Evolutionary conservation across 2,329 filamentous ascomycete genomes (phyloP).

Genomic region (Verticillium nubilum): DNA sequence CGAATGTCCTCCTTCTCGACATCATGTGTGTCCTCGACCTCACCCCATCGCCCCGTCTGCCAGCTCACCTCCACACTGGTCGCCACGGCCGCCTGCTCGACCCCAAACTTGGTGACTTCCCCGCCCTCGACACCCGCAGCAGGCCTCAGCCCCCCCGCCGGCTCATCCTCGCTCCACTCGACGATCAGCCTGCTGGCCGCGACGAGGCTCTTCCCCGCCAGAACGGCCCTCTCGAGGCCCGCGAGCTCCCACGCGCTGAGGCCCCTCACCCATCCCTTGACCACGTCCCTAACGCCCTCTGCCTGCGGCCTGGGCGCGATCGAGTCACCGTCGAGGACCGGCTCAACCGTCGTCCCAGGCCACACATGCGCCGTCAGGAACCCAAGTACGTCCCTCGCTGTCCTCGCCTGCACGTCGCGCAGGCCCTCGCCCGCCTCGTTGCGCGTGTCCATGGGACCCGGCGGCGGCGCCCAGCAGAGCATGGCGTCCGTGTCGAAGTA

Average conservation of each 20-base stretch:
- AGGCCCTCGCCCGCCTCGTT: conserved; percentile 53
- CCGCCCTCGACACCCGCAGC: conserved; percentile 19
- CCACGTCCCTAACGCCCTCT: conserved; percentile 67
- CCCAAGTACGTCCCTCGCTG: conserved; percentile 64
- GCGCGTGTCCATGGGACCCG: conserved; percentile 39
- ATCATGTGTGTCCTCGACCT: conserved; percentile 97
- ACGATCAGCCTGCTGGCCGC: conserved; percentile 70
- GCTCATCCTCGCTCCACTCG: conserved; percentile 79
- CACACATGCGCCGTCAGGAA: conserved; percentile 71
- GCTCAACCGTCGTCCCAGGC: conserved; percentile 73
- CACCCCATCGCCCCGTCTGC: conserved; percentile 89
- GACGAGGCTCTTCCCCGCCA: conserved; percentile 84
- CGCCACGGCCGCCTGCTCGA: conserved; percentile 74
- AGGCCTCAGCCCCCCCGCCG: conserved; percentile 33
- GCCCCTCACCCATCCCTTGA: conserved; percentile 69
- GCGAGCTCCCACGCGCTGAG: conserved; percentile 78
- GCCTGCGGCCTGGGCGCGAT: conserved; percentile 74
- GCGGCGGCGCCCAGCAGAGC: conserved; percentile 74
- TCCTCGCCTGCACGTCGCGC: conserved; percentile 64
- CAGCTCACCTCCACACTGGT: conserved; percentile 81
- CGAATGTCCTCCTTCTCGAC: conserved; percentile 87
- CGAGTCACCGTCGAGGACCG: conserved; percentile 72
- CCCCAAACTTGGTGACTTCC: conserved; percentile 57
- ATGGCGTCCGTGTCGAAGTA: conserved; percentile 91
- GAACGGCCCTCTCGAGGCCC: conserved; percentile 73